Evolutionary conservation across 202 grass and related monocot species (phyloP).

Genomic region (Setaria italica): DNA sequence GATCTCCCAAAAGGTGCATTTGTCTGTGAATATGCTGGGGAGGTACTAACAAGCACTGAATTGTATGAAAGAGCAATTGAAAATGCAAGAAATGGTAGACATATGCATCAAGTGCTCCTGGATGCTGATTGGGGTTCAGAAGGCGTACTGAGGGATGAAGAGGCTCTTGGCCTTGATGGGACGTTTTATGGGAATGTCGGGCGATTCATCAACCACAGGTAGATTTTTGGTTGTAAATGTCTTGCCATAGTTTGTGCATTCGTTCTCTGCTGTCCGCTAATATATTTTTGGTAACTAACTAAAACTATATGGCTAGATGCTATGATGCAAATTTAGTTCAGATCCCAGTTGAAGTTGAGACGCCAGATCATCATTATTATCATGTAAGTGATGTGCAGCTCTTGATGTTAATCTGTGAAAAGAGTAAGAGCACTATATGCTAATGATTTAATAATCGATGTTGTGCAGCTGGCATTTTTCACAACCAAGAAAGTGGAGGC

Average conservation of each 20-base stretch:
- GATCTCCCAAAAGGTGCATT: slow-evolving; percentile 77
- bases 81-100: slow-evolving; percentile 50
- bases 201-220: slow-evolving; percentile 88
- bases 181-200: slow-evolving; percentile 79
- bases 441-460: slow-evolving; percentile 9
- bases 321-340: slow-evolving; percentile 77
- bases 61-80: slow-evolving; percentile 64
- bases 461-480: slow-evolving; percentile 74
- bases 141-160: slow-evolving; percentile 65
- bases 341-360: slow-evolving; percentile 81
- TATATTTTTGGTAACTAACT: slow-evolving; percentile 1
- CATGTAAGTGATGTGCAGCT: slow-evolving; percentile 61
- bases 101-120: slow-evolving; percentile 68
- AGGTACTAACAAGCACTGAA: slow-evolving; percentile 72
- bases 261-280: background rate
- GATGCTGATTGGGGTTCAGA: slow-evolving; percentile 78
- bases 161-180: slow-evolving; percentile 72
- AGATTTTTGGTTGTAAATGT: background rate
- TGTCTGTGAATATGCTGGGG: slow-evolving; percentile 85
- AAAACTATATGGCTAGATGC: slow-evolving; percentile 53
- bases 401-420: background rate
- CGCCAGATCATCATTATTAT: slow-evolving; percentile 77
- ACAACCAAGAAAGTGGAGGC: slow-evolving; percentile 74
- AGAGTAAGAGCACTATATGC: background rate
- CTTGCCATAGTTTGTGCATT: background rate